A percentile compares a stretch with the other conserved stretches of the same genome.
Evolutionary conservation across 495 filamentous ascomycete genomes (phyloP).

Genomic region (Darksidea phi): DNA sequence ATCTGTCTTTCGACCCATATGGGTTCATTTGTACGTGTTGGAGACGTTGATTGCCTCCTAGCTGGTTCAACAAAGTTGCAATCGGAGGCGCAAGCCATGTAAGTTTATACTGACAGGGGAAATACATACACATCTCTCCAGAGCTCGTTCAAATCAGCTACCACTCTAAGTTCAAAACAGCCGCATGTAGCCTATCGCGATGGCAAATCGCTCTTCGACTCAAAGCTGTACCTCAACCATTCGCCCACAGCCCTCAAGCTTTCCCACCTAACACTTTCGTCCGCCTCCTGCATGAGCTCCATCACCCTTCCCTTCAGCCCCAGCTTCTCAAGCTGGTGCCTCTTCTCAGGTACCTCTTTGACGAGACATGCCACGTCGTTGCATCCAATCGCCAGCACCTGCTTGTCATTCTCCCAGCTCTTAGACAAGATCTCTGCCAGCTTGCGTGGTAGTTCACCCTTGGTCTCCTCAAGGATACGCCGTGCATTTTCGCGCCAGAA

Average conservation of each 20-base stretch:
- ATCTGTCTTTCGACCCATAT: too few species aligned
- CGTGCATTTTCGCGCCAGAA: slow-evolving; percentile 98
- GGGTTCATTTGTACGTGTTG: too few species aligned
- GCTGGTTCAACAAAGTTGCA: not conserved
- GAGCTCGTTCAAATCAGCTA: too few species aligned
- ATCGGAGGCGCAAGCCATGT: not conserved
- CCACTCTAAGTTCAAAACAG: too few species aligned
- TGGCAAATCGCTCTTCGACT: slow-evolving; percentile 23
- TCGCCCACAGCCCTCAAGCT: slow-evolving; percentile 88
- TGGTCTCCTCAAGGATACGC: slow-evolving; percentile 80
- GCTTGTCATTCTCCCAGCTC: slow-evolving; percentile 87
- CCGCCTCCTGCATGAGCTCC: slow-evolving; percentile 88
- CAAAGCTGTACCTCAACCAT: slow-evolving; percentile 73
- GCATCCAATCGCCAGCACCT: slow-evolving; percentile 92
- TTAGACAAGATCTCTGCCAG: slow-evolving; percentile 84
- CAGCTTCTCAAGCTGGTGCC: slow-evolving; percentile 78
- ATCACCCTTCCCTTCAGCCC: slow-evolving; percentile 90
- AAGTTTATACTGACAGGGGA: not conserved
- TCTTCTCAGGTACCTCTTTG: slow-evolving; percentile 83
- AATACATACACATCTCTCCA: slow-evolving; percentile 12
- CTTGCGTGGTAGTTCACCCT: slow-evolving; percentile 75
- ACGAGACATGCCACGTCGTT: slow-evolving; percentile 90
- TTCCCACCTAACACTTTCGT: slow-evolving; percentile 93
- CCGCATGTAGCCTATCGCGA: slow-evolving; percentile 15
- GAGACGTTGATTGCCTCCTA: too few species aligned